phyloP scores from a whole-genome alignment of 2,329 filamentous ascomycete genomes.

The Fusarium annulatum region DNA sequence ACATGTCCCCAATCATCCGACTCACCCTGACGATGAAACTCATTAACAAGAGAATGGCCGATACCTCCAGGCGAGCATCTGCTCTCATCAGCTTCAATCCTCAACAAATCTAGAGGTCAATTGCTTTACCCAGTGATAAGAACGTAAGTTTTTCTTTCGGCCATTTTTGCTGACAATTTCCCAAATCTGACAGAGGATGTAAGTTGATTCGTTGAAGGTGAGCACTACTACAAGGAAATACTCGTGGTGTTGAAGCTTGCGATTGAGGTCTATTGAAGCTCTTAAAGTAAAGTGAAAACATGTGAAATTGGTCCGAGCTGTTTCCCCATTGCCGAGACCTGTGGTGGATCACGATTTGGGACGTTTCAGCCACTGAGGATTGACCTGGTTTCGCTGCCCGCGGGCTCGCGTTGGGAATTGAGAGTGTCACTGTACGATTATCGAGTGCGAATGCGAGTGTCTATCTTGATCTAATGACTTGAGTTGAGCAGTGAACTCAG shows the following conservation, averaged over 20 bases:
- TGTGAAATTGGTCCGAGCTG: slow-evolving; percentile 3
- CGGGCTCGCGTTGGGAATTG: background rate
- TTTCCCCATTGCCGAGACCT: background rate
- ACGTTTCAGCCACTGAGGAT: background rate
- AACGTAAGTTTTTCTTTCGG: slow-evolving; percentile 47
- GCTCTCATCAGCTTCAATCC: background rate
- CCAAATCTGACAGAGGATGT: background rate
- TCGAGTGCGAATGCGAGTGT: background rate
- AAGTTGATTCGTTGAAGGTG: background rate
- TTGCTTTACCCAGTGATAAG: slow-evolving; percentile 25
- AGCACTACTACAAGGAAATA: background rate
- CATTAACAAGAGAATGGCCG: slow-evolving; percentile 63
- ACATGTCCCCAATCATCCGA: rapidly evolving
- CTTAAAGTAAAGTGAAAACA: background rate
- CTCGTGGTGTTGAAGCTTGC: background rate
- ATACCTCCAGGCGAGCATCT: slow-evolving; percentile 70
- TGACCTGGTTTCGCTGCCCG: background rate
- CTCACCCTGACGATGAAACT: slow-evolving; percentile 64
- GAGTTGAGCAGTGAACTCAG: rapidly evolving
- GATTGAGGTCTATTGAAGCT: background rate
- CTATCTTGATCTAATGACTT: background rate
- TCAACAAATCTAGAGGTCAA: background rate
- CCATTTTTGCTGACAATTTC: slow-evolving; percentile 23
- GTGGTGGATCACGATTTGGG: background rate
- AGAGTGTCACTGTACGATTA: background rate